phyloP scores from a whole-genome alignment of 495 filamentous ascomycete genomes.

The Pyronema domesticum region DNA sequence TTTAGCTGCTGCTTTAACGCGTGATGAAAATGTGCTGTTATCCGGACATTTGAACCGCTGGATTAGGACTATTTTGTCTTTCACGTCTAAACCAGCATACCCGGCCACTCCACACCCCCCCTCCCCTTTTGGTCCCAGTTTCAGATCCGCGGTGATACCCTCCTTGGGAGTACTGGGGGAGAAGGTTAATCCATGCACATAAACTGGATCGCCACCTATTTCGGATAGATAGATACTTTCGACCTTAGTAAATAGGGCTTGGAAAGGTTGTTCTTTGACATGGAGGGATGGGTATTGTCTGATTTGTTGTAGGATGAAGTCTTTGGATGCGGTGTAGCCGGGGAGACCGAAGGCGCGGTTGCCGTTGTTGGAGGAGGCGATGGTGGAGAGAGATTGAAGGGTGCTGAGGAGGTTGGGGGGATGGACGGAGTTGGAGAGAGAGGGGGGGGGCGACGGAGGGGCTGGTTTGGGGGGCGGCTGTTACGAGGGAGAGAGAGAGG shows the following conservation, averaged over 20 bases:
- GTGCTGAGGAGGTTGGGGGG: too few relatives aligned
- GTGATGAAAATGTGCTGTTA: constrained; percentile 29
- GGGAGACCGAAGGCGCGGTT: constrained; percentile 34
- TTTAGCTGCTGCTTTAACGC: constrained; percentile 25
- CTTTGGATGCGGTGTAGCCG: constrained; percentile 30
- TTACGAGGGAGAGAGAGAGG: too few relatives aligned
- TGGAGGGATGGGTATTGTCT: constrained; percentile 9
- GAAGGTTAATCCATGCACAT: constrained; percentile 28
- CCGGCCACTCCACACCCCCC: constrained; percentile 26
- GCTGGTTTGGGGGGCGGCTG: too few relatives aligned
- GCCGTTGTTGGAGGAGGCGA: constrained; percentile 29
- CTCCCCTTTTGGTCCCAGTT: constrained; percentile 26
- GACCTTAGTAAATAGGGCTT: constrained; percentile 30
- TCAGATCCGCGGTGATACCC: constrained; percentile 28
- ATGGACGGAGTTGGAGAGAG: too few relatives aligned
- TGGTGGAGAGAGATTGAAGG: too few relatives aligned
- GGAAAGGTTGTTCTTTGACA: constrained; percentile 29
- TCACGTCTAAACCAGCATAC: constrained; percentile 27
- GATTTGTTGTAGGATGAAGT: constrained; percentile 26
- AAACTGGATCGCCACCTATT: constrained; percentile 22
- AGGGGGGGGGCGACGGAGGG: too few relatives aligned
- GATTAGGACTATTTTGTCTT: constrained; percentile 31
- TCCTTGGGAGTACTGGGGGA: constrained; percentile 28
- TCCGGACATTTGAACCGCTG: constrained; percentile 27
- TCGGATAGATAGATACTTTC: constrained; percentile 27